Base-by-base conservation (phyloP, 257 asterid species). In the Rauvolfia tetraphylla region DNA sequence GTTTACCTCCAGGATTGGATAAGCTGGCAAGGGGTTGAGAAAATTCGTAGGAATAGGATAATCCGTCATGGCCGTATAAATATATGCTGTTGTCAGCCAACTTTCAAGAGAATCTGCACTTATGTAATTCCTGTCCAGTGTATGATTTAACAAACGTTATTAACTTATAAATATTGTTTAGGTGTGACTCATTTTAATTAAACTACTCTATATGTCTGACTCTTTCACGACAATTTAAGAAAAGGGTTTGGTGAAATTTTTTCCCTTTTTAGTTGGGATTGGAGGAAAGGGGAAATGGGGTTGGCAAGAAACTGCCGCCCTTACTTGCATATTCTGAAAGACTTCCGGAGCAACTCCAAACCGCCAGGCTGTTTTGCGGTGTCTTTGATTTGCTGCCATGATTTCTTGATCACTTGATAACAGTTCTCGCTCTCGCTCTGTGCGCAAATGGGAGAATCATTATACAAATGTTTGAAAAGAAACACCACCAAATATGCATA, bases 51-150 rank as follows among this genome's bases (percentile, higher is more conserved):
- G 91, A 62, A 93, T 94, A 72, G 97, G 98, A 83, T 94, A 94
- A 83, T 94, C 98, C 25, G 97, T 92, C 98, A 94, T 94, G 78
- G 97, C 97, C 12, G 97, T 84, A 83, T 92, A 94, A 39, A 78
- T 49, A 42, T 18, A 88, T 13, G 97, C 97, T 33, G 93, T 88
- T 0, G 42, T 18, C 18, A 94, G 82, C 98, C 97, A 94, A 79
- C 78, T 48, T 63, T 78, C 82, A 25, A 94, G 79, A 68, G 38
- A 39, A 8, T 48, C 88, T 78, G 23, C 87, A 69, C 84, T 74
- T 9, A 85, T 87, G 54, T 77, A 72, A 79, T 92, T 89, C 87
- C 97, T 94, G 88, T 53, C 0, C 39, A 61, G 46, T 10, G 12
- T 39, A 57, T 14, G 14, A 22, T 53, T 53, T 8, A 18, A 20